Base-by-base conservation (phyloP, 2,329 filamentous ascomycete genomes). In the Fusarium miscanthi region DNA sequence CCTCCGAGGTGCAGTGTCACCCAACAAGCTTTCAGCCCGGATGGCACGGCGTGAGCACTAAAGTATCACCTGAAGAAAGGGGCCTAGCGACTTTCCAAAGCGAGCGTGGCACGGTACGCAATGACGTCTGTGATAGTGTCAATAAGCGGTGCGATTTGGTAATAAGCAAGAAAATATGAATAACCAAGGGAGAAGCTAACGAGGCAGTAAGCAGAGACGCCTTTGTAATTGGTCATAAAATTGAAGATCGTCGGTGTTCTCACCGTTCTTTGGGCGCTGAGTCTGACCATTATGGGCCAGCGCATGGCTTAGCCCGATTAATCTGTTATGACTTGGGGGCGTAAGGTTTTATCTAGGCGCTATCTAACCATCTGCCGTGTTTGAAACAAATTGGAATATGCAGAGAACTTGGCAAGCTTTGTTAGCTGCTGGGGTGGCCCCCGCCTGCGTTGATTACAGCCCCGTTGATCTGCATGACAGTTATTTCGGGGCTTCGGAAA, bases 21-120 rank as follows among this genome's bases (percentile, higher is more conserved):
- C 65, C 38, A 69, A 38, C 66, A 64, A 69, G 37, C 65, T 52
- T 69, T 64, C 40, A 42, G 43, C 41, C n/a, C 48, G 54, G 64
- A 25, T 35, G 7, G 14, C 17, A 64, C 40, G 41, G 49, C n/a
- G 63, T 69, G 40, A 69, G 66, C 66, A 46, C 66, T 69, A 69
- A 69, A 14, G 40, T 40, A 41, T 46, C n/a, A 68, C 45, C 13
- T 40, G 11, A 21, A 16, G 16, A 38, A 69, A 64, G 6, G 21
- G 17, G 46, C 38, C 31, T 63, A 58, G 66, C 25, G 3, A 30
- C 8, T 33, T 42, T 31, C 37, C 38, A n/a, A 53, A 38, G n/a
- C n/a, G 13, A 58, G 45, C 16, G 5, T 27, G 46, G 33, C 25
- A 33, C 16, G 16, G 21, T 16, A 43, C 17, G 21, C 14, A n/a